Evolutionary conservation across 2,329 filamentous ascomycete species (phyloP), one percentile per base, ranked within the genome.

Genomic region (Calonectria multiphialidica): DNA sequence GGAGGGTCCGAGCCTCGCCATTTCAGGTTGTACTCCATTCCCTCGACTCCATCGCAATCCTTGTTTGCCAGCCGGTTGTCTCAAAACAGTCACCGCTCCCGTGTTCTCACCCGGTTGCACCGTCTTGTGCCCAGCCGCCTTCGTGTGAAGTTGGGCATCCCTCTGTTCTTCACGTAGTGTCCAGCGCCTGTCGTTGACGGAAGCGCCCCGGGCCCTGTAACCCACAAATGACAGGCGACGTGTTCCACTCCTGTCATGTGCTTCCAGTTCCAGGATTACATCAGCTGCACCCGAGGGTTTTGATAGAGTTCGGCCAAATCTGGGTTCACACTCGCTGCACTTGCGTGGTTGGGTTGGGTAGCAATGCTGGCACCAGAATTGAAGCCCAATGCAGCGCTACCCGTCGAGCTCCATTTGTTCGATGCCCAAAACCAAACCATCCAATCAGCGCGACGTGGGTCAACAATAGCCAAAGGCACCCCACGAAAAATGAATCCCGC

Each of bases 301-400:
- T 68, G 47, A 69, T 66, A 63, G 37, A 68, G 64, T 61, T 66
- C 53, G 53, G 25, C 66, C 42, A 62, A 57, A 15, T 25, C 66
- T 68, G 55, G 66, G 66, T 68, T 68, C 61, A 45, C 68, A 55
- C 63, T 21, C 21, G 44, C 59, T 70, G 68, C 57, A 57, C 33
- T 64, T 62, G 44, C 66, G 73, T 73, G 76, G 74, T 74, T 76
- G 74, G 71, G 81, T 84, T 83, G 83, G 83, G 83, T 82, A 84
- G 77, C 83, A 82, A 84, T 80, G 82, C 82, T 79, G 75, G 74
- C 79, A 76, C 82, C 80, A 81, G 28, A 37, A 80, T 84, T 81
- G 79, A 75, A 77, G 82, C 82, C 82, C 78, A 82, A 83, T 80
- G 70, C 66, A 74, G 68, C 77, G 78, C 78, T 77, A 70, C 69